Evolutionary conservation across 1,139 yeast genomes (phyloP).

Genomic region (Kluyveromyces sp.): DNA sequence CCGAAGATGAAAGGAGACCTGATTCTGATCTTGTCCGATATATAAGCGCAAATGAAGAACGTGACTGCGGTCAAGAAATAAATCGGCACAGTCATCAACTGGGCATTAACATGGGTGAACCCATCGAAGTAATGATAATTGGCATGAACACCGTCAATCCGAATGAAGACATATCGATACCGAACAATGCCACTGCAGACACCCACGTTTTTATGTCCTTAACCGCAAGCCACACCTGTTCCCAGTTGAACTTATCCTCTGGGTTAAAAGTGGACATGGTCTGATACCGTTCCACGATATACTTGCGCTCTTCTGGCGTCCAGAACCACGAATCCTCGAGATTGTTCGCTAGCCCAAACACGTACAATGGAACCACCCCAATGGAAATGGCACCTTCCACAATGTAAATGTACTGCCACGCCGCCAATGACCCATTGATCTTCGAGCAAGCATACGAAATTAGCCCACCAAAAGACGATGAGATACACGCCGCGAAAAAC

Average conservation of each 20-base stretch:
- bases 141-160: conserved; percentile 46
- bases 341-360: conserved; percentile 22
- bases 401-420: conserved; percentile 53
- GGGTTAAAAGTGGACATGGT: conserved; percentile 33
- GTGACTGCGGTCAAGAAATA: conserved; percentile 38
- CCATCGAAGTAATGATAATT: conserved; percentile 38
- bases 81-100: conserved; percentile 43
- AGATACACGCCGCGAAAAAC: conserved; percentile 37
- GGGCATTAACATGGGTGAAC: conserved; percentile 37
- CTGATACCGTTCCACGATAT: conserved; percentile 39
- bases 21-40: conserved; percentile 36
- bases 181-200: conserved; percentile 39
- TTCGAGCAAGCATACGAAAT: conserved; percentile 38
- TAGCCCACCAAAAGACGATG: conserved; percentile 43
- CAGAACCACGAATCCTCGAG: conserved; percentile 37
- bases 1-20: conserved; percentile 33
- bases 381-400: conserved; percentile 49
- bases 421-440: conserved; percentile 30
- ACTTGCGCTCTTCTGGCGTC: conserved; percentile 39
- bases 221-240: conserved; percentile 35
- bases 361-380: conserved; percentile 35
- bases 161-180: conserved; percentile 40
- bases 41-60: conserved; percentile 33
- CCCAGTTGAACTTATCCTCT: conserved; percentile 33
- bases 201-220: conserved; percentile 36